These are phyloP conservation scores for Xylaria cubensis DNA, from an alignment of 495 filamentous ascomycete species.

Conservation along the genomic window DNA sequence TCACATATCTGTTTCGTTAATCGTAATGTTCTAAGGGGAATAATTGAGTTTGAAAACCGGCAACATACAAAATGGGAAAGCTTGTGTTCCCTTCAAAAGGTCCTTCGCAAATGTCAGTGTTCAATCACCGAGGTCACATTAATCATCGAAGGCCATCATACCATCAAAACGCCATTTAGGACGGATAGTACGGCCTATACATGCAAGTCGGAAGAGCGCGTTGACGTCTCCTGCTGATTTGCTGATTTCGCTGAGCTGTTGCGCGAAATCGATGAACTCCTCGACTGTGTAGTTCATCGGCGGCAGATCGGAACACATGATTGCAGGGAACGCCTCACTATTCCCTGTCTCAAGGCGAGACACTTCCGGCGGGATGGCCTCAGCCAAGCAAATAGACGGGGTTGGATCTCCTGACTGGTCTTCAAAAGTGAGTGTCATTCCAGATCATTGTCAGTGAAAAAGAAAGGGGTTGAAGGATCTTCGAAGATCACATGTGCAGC, in stretches of 20 bases:
- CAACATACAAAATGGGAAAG: slow-evolving; percentile 53
- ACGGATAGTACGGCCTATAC: slow-evolving; percentile 62
- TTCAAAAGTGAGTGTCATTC: neutral
- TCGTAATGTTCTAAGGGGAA: neutral
- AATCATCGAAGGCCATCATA: slow-evolving; percentile 24
- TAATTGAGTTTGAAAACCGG: neutral
- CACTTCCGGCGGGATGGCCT: slow-evolving; percentile 38
- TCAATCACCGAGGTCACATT: neutral
- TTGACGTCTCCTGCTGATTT: slow-evolving; percentile 63
- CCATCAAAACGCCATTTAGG: slow-evolving; percentile 64
- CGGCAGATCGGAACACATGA: slow-evolving; percentile 68
- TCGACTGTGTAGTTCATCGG: slow-evolving; percentile 48
- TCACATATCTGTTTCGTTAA: slow-evolving; percentile 45
- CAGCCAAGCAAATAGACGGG: slow-evolving; percentile 48
- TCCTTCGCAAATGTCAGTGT: slow-evolving; percentile 30
- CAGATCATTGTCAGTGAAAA: neutral
- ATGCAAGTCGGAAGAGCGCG: slow-evolving; percentile 61
- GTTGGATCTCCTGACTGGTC: slow-evolving; percentile 44
- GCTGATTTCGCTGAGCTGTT: slow-evolving; percentile 55
- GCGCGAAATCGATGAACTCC: slow-evolving; percentile 56
- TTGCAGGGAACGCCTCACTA: slow-evolving; percentile 58
- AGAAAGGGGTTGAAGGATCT: neutral
- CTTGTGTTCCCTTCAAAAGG: slow-evolving; percentile 57
- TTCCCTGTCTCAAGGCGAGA: slow-evolving; percentile 50
- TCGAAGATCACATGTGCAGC: neutral